Percentiles rank a stretch among this genome's conserved stretches.
phyloP scores from a whole-genome alignment of 805 yeast species.

The Kodamaea nitidulidarum region DNA sequence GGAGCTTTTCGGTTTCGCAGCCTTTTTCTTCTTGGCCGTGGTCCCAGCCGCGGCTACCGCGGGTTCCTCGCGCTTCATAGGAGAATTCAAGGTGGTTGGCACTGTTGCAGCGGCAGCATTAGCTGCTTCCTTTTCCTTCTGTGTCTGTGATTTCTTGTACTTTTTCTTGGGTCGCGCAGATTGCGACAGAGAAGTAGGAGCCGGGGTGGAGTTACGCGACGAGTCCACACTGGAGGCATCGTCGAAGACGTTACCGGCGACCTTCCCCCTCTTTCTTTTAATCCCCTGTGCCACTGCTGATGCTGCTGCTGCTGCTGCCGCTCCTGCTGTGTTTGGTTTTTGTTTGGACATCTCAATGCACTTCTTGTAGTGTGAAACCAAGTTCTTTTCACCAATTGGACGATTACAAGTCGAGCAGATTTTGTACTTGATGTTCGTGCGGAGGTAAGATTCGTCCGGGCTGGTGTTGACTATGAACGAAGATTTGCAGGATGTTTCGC shows the following conservation, averaged over 20 bases:
- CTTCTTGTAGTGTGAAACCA: constrained; percentile 29
- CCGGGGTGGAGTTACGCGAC: constrained; percentile 36
- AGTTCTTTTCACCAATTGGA: constrained; percentile 37
- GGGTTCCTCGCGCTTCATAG: constrained; percentile 9
- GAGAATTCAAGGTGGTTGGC: constrained; percentile 29
- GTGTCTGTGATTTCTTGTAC: constrained; percentile 41
- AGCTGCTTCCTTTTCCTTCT: constrained; percentile 44
- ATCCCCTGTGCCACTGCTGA: constrained; percentile 17
- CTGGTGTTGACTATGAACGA: constrained; percentile 20
- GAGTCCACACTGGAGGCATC: constrained; percentile 40
- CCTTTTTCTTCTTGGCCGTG: constrained; percentile 29
- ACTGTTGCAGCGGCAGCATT: constrained; percentile 46
- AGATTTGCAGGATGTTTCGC: constrained; percentile 17
- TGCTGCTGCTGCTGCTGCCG: too few relatives aligned
- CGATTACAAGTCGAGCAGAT: constrained; percentile 38
- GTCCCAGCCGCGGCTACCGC: constrained; percentile 10
- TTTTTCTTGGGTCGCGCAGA: constrained; percentile 36
- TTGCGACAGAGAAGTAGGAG: constrained; percentile 25
- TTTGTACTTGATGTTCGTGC: constrained; percentile 33
- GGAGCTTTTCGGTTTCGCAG: constrained; percentile 33
- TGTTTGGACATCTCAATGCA: constrained; percentile 37
- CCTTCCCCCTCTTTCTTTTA: constrained; percentile 26
- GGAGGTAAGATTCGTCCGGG: constrained; percentile 26
- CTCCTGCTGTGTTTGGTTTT: constrained; percentile 18
- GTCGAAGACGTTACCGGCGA: constrained; percentile 22